Evolutionary conservation across 805 yeast genomes (phyloP).

Genomic region (Lachancea cidri): DNA sequence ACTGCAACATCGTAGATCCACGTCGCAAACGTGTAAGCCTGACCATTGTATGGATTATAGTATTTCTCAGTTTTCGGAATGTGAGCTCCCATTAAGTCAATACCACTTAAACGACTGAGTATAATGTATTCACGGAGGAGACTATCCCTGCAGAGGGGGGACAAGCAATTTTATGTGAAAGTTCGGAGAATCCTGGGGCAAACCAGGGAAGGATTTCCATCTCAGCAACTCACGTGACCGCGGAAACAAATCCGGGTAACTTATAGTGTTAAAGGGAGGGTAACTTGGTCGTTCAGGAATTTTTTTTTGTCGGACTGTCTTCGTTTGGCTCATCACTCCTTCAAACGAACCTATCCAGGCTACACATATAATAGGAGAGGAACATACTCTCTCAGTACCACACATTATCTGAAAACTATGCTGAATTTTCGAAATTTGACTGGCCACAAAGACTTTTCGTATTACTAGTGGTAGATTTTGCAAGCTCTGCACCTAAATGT

Average conservation of each 20-base stretch:
- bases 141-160: too few relatives aligned
- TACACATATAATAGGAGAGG: not conserved
- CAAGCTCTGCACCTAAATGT: too few relatives aligned
- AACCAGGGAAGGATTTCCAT: not conserved
- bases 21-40: conserved; percentile 17
- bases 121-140: too few relatives aligned
- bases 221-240: too few relatives aligned
- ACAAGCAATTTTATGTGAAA: too few relatives aligned
- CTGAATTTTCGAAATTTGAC: not conserved
- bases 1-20: conserved; percentile 30
- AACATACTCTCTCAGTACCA: not conserved
- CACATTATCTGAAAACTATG: too few relatives aligned
- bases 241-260: too few relatives aligned
- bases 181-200: too few relatives aligned
- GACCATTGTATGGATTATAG: conserved; percentile 26
- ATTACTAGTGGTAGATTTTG: too few relatives aligned
- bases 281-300: not conserved
- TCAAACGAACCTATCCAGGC: not conserved
- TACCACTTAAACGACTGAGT: not conserved
- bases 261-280: not conserved
- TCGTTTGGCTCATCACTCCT: not conserved
- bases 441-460: too few relatives aligned
- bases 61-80: conserved; percentile 20
- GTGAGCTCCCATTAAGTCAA: conserved; percentile 17
- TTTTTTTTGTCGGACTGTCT: not conserved